Conservation (phyloP, 345 rosid genomes). For the Trapa bicornis region DNA sequence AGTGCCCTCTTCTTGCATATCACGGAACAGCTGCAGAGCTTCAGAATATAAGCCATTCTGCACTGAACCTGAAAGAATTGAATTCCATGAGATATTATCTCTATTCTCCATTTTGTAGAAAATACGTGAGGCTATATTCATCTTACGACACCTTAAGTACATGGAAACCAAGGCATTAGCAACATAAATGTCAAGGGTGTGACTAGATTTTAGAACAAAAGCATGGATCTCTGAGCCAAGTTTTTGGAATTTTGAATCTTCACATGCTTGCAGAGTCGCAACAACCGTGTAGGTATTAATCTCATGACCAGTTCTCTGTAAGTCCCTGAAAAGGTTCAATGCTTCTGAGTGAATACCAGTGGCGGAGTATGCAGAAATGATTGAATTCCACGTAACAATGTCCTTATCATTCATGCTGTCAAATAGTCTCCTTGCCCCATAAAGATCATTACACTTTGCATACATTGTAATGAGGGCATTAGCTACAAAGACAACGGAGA, state of each 20-base stretch:
- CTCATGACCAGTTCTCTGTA: conserved; percentile 36
- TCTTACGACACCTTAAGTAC: conserved; percentile 44
- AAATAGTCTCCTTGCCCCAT: conserved; percentile 50
- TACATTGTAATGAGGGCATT: conserved; percentile 72
- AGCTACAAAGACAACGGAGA: conserved; percentile 30
- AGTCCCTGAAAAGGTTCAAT: conserved; percentile 38
- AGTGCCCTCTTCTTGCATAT: conserved; percentile 34
- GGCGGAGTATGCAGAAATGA: conserved; percentile 46
- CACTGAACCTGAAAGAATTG: conserved; percentile 51
- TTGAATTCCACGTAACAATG: conserved; percentile 70
- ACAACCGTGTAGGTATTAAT: conserved; percentile 42
- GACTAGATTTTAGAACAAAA: conserved; percentile 37
- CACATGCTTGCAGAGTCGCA: conserved; percentile 63
- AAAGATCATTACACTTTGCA: conserved; percentile 56
- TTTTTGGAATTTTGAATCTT: conserved; percentile 29
- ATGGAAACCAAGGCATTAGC: conserved; percentile 64
- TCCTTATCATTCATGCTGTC: conserved; percentile 36
- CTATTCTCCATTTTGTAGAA: conserved; percentile 27
- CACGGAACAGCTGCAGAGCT: conserved; percentile 37
- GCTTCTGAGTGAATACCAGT: conserved; percentile 42
- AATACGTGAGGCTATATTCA: conserved; percentile 31
- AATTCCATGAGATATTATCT: conserved; percentile 54
- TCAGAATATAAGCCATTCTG: conserved; percentile 43
- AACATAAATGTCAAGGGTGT: conserved; percentile 28
- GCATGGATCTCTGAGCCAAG: conserved; percentile 67